A percentile compares a stretch with the other conserved stretches of the same genome.
phyloP scores from a whole-genome alignment of 345 rosid genomes.

The Linum tenue region DNA sequence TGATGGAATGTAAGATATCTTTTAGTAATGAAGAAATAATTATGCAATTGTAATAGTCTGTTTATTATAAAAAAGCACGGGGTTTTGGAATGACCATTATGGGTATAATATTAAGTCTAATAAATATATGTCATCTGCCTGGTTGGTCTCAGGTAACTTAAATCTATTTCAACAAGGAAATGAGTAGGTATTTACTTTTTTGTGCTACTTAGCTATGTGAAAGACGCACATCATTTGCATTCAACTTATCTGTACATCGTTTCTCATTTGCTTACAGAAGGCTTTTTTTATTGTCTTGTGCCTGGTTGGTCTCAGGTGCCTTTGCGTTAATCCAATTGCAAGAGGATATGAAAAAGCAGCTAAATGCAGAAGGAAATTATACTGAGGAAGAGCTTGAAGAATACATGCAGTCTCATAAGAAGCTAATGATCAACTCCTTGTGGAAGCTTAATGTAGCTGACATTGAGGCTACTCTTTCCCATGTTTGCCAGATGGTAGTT shows the following conservation, averaged over 20 bases:
- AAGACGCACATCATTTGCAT: not conserved
- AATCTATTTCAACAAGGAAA: not conserved
- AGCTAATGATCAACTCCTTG: slow-evolving; percentile 83
- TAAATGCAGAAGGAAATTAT: slow-evolving; percentile 69
- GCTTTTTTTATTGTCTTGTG: slow-evolving; percentile 5
- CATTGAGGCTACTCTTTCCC: slow-evolving; percentile 88
- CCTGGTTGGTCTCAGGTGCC: slow-evolving; percentile 51
- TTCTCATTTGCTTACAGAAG: not conserved
- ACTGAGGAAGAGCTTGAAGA: slow-evolving; percentile 89
- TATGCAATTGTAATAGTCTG: no score
- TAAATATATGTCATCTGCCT: no score
- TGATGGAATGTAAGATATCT: no score
- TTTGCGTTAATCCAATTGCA: slow-evolving; percentile 94
- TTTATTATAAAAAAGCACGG: no score
- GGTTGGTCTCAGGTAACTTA: no score
- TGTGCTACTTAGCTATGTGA: not conserved
- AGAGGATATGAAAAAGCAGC: slow-evolving; percentile 94
- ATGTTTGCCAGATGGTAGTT: slow-evolving; percentile 94
- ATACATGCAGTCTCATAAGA: slow-evolving; percentile 75
- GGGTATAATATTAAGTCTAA: no score
- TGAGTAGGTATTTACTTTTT: not conserved
- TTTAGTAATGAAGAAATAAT: no score
- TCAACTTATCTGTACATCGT: not conserved
- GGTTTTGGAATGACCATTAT: no score
- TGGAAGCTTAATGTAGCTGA: slow-evolving; percentile 99